Evolutionary conservation across 352 stramenopile genomes (phyloP), one percentile per base, ranked within the genome.

Genomic region (Globisporangium viniferum): DNA sequence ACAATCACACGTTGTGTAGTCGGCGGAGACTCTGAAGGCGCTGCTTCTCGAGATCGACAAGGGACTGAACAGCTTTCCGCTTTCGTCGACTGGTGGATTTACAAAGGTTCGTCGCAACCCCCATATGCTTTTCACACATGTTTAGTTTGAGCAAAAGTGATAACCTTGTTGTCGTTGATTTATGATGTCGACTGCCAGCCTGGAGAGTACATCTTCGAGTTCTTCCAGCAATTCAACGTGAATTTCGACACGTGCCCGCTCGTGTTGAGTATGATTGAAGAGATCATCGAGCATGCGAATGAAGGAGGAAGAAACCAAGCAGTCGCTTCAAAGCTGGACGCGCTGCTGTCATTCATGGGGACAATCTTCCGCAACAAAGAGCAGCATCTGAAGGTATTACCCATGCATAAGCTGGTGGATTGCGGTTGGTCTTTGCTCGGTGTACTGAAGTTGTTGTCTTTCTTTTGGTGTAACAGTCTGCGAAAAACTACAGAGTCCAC

Each of bases 181-280:
- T 57, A 22, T 20, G 3, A 12, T 31, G 51, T 57, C 48, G 29
- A 39, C 59, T 48, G 5, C 31, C 20, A 94, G 87, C 82, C 84
- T 15, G 91, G 91, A 2, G 79, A 89, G 29, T 97, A 88, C 73
- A 96, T 97, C 49, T 97, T 97, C 59, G 89, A 94, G 54, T 96
- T 97, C 58, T 97, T 97, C 53, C 84, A 91, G 63, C 80, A 92
- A 63, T 96, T 95, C 64, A 96, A 96, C 58, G 88, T 96, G 27
- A 94, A 92, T 59, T 96, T 96, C 24, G 84, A 96, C 59, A 96
- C 89, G 31, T 93, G 86, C 53, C 87, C 89, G 18, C 87, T 96
- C 53, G 89, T 96, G 0, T 70, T 95, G 53, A 90, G 73, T 51
- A 94, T 97, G 73, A 93, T 95, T 51, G 90, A 94, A 79, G 84